Evolutionary conservation across 441 rosid species (phyloP), one percentile per base, ranked within the genome.

Genomic region (Hura crepitans): DNA sequence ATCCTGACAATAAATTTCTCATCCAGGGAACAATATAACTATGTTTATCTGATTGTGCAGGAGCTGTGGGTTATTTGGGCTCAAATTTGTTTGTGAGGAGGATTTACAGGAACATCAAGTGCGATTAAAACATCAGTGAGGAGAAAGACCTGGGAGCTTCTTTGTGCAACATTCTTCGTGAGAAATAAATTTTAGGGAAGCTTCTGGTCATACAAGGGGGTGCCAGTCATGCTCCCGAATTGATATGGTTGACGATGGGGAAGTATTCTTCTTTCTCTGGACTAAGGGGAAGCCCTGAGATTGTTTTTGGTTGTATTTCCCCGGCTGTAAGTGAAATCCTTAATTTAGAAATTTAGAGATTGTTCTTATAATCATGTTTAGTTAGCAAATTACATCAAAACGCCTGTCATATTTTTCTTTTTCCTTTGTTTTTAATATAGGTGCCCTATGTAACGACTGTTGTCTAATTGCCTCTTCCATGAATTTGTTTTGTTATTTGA

Each of bases 71-170:
- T 55, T 87, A 83, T 72, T 81, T 92, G 25, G 98, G 98, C 53
- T 92, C 98, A 20, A 89, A 92, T 79, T 78, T 90, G 85, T 90
- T 92, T 54, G 97, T 92, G 77, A 83, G 97, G 85, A 90, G 95
- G 82, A 92, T 92, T 82, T 90, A 90, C 87, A 90, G 95, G 73
- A 92, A 92, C 90, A 92, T 92, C 81, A 90, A 92, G 82, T 92
- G 97, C 65, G 96, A 89, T 77, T 92, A 84, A 75, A 74, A 27
- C 63, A 12, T 58, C 4, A 20, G 10, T 7, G 55, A 17, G 10
- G 59, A n/a, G 61, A 78, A 60, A 43, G 80, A 62, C 77, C 70
- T 51, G 51, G 39, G 78, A 62, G 80, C 82, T 79, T 80, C 81
- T 73, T 35, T 6, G 69, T 62, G 79, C 71, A 23, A 25, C 74